Percentiles rank a stretch among this genome's conserved stretches.
Conservation (phyloP, 768 basidiomycete species). For the Rhodotorula graminis region DNA sequence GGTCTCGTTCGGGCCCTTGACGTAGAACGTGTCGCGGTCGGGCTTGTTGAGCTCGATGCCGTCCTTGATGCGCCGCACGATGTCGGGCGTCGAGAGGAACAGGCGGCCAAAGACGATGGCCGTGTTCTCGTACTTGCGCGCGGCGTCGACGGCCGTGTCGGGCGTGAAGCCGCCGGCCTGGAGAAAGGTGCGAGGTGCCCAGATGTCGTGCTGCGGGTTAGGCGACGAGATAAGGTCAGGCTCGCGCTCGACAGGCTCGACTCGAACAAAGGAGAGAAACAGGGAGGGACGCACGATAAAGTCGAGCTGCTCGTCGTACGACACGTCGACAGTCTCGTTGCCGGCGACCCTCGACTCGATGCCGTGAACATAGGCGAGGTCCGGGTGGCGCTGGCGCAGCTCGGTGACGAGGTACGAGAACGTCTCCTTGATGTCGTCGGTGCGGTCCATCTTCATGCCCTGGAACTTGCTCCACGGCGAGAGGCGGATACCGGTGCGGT, state of each 20-base stretch:
- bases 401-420: constrained; percentile 53
- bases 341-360: constrained; percentile 48
- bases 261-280: neutral
- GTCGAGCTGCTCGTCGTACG: constrained; percentile 39
- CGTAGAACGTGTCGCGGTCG: constrained; percentile 35
- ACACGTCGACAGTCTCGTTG: constrained; percentile 5
- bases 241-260: too few species aligned
- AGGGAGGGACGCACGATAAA: constrained; percentile 23
- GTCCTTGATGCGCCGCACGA: constrained; percentile 19
- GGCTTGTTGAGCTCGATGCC: constrained; percentile 17
- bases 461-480: constrained; percentile 47
- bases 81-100: constrained; percentile 40
- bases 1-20: constrained; percentile 11
- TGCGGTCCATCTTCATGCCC: constrained; percentile 48
- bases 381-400: constrained; percentile 52
- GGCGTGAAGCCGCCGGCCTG: constrained; percentile 23
- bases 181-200: constrained; percentile 26
- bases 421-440: constrained; percentile 26
- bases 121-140: constrained; percentile 20
- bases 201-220: constrained; percentile 15
- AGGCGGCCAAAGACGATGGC: constrained; percentile 35
- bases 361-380: constrained; percentile 55
- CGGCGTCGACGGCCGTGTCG: neutral
- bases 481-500: constrained; percentile 57
- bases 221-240: too few species aligned